Conservation (phyloP, 2,329 filamentous ascomycete genomes). For the Fusarium oxysporum region DNA sequence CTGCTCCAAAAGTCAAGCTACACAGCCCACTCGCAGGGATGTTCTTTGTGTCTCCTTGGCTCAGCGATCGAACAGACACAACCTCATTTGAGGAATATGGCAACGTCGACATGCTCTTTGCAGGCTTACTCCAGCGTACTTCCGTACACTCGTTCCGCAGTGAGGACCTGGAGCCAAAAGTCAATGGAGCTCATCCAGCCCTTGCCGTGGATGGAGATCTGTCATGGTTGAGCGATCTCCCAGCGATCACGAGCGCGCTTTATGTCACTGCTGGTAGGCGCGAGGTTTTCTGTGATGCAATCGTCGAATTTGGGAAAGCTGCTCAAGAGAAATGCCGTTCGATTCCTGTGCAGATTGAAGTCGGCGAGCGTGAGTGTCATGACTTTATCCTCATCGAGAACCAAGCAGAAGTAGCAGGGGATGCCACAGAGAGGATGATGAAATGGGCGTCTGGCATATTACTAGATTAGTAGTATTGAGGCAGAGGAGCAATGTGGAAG, state of each 20-base stretch:
- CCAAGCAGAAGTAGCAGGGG: neutral
- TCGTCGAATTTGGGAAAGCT: neutral
- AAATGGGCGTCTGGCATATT: neutral
- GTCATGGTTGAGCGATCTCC: neutral
- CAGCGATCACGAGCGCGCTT: accelerated
- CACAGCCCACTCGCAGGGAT: neutral
- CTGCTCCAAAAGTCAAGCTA: neutral
- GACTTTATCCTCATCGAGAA: neutral
- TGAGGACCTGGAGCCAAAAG: accelerated
- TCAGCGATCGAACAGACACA: neutral
- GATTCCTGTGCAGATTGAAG: neutral
- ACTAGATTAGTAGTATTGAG: neutral
- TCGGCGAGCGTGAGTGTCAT: neutral
- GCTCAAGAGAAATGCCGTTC: neutral
- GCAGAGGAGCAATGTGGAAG: accelerated
- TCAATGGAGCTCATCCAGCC: neutral
- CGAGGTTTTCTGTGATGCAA: neutral
- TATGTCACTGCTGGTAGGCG: neutral
- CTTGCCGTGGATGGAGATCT: neutral
- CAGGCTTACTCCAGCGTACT: neutral
- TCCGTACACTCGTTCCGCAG: neutral
- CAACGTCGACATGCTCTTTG: neutral
- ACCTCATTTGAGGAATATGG: accelerated
- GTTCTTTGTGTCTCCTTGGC: neutral
- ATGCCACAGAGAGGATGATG: neutral